These are phyloP conservation scores for Powellomyces hirtus DNA, from an alignment of 192 early-diverging fungal genomes.

Conservation along the genomic window DNA sequence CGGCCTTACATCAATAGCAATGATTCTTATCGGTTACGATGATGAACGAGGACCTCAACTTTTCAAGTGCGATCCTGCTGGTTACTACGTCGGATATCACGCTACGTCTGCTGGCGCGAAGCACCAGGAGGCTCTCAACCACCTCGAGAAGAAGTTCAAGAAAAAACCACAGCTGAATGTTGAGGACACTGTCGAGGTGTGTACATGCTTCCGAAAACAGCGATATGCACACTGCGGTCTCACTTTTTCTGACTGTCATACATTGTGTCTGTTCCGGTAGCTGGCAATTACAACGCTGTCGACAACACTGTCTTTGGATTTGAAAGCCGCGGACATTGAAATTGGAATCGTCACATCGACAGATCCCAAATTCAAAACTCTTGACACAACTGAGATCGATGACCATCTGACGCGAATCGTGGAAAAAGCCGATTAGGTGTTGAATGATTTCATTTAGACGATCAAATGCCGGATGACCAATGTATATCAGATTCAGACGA, in stretches of 20 bases:
- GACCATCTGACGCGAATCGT: conserved; percentile 82
- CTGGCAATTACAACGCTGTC: conserved; percentile 94
- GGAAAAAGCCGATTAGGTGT: conserved; percentile 64
- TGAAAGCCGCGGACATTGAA: conserved; percentile 96
- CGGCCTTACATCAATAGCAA: conserved; percentile 52
- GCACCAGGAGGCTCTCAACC: conserved; percentile 91
- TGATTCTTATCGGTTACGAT: conserved; percentile 96
- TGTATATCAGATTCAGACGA: too few relatives aligned
- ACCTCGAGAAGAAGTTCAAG: conserved; percentile 98
- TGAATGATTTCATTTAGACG: too few relatives aligned
- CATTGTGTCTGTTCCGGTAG: conserved; percentile 52
- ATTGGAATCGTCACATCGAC: conserved; percentile 83
- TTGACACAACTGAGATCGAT: conserved; percentile 84
- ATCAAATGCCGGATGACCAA: too few relatives aligned
- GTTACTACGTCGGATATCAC: conserved; percentile 96
- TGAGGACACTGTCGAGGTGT: conserved; percentile 92
- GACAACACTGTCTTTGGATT: conserved; percentile 86
- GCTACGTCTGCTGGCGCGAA: conserved; percentile 96
- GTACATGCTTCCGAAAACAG: not conserved
- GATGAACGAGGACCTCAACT: conserved; percentile 95
- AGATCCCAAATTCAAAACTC: conserved; percentile 71
- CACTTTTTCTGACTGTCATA: not conserved
- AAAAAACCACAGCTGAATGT: conserved; percentile 73
- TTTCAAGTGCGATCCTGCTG: conserved; percentile 97
- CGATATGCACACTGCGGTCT: not conserved